Conservation (phyloP, 345 rosid genomes). For the Rhodomyrtus tomentosa region DNA sequence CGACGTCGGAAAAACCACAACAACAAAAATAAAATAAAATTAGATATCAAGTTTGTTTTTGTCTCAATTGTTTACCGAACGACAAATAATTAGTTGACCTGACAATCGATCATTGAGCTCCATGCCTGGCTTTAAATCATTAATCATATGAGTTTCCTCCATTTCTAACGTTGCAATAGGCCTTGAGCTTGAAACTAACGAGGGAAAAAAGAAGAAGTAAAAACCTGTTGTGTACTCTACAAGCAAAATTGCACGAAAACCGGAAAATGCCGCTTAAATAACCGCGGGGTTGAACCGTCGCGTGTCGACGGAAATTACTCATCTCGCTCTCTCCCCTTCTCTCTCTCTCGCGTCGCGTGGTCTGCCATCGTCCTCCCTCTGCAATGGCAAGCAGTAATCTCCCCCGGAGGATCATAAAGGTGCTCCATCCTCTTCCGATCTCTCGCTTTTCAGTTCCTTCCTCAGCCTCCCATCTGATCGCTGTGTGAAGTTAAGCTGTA, state of each 20-base stretch:
- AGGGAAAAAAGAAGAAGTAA: not conserved
- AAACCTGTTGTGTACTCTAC: not conserved
- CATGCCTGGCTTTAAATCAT: not conserved
- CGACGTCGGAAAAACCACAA: not conserved
- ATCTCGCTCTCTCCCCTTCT: not conserved
- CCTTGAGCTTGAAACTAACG: not conserved
- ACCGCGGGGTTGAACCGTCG: not conserved
- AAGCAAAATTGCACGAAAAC: not conserved
- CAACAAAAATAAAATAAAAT: not conserved
- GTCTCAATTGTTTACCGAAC: not conserved
- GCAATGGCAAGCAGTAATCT: constrained; percentile 36
- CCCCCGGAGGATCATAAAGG: constrained; percentile 46
- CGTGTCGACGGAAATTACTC: not conserved
- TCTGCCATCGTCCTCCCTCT: not conserved
- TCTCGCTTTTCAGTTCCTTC: not conserved
- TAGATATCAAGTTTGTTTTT: not conserved
- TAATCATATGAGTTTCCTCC: not conserved
- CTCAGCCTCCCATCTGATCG: not conserved
- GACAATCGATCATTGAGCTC: not conserved
- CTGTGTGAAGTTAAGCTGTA: not conserved
- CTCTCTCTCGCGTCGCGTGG: not conserved
- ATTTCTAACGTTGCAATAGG: not conserved
- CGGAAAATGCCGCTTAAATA: not conserved
- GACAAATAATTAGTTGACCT: not conserved
- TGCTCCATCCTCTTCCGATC: not conserved